Evolutionary conservation across 352 stramenopile species (phyloP), one percentile per base, ranked within the genome.

Genomic region (Pythium biforme): DNA sequence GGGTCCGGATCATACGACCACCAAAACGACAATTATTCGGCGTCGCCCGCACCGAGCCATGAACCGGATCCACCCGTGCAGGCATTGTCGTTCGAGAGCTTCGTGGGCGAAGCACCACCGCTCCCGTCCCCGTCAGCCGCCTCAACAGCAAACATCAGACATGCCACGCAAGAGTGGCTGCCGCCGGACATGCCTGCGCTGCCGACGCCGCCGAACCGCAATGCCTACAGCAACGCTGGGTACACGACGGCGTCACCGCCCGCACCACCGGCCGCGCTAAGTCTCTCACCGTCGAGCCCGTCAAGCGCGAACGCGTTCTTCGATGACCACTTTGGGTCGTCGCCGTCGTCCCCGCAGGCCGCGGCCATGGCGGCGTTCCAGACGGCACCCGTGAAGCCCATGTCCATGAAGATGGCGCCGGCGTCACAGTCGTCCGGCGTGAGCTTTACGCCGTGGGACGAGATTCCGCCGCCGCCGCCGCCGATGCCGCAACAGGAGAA

Each of bases 51-150:
- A 41, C 19, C 48, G 19, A 12, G 50, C 2, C 33, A 23, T 14
- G 7, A 48, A 49, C 52, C 45, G 4, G 60, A 70, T 2, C 45
- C 50, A 1, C 68, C 70, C 1, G 78, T 92, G 26, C 71, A 75
- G 17, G 81, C 74, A 19, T 59, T 83, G 47, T 86, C 79, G 6
- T 90, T 90, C 46, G 73, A 82, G 59, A 80, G 71, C n/a, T 92
- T 90, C 56, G 76, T 87, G 2, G 82, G 79, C 9, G 77, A 72
- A 25, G 54, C 46, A 11, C 40, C 65, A 1, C 40, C 58, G 11
- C 17, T 46, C 4, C 23, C 37, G 17, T 7, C 37, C 12, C 2
- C 17, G 12, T 19, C 54, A 33, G 10, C 20, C 29, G 25, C 47
- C 10, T 50, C 25, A 14, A n/a, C n/a, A n/a, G n/a, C n/a, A n/a